Percentiles rank a stretch among this genome's conserved stretches.
These are phyloP conservation scores for Aureobasidium sp. DNA, from an alignment of 2,329 filamentous ascomycete genomes.

Conservation along the genomic window DNA sequence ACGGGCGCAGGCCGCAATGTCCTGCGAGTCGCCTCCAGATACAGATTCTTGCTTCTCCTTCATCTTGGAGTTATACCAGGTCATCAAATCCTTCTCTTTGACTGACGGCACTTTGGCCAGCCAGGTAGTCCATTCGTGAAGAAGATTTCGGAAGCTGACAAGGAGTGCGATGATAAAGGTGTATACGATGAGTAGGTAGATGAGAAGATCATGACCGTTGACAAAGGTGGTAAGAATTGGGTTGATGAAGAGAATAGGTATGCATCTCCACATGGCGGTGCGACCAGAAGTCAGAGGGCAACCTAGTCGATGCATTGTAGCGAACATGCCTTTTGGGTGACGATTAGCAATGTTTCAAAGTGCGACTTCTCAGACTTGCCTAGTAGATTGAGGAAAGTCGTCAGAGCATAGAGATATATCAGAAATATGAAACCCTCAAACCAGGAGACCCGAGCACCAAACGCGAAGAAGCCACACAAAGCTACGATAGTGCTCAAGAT, in stretches of 20 bases:
- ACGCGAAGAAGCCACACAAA: slow-evolving; percentile 16
- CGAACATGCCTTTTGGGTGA: slow-evolving; percentile 6
- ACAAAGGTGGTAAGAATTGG: slow-evolving; percentile 48
- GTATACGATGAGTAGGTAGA: slow-evolving; percentile 49
- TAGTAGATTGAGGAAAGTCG: slow-evolving; percentile 50
- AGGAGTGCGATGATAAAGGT: slow-evolving; percentile 44
- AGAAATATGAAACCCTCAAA: slow-evolving; percentile 46
- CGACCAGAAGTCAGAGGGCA: slow-evolving; percentile 39
- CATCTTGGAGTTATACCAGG: slow-evolving; percentile 37
- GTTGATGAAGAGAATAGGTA: slow-evolving; percentile 48
- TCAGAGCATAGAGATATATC: slow-evolving; percentile 49
- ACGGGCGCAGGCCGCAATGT: slow-evolving; percentile 41
- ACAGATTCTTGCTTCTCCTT: slow-evolving; percentile 17
- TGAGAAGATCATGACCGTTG: slow-evolving; percentile 42
- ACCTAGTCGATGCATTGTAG: slow-evolving; percentile 15
- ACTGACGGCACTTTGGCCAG: slow-evolving; percentile 41
- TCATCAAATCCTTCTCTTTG: slow-evolving; percentile 41
- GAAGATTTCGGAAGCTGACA: slow-evolving; percentile 44
- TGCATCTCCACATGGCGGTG: slow-evolving; percentile 45
- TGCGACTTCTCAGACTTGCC: neutral
- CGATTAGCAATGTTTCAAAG: neutral
- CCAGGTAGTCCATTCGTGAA: slow-evolving; percentile 53
- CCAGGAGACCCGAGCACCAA: slow-evolving; percentile 14
- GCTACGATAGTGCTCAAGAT: slow-evolving; percentile 14
- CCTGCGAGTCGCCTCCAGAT: slow-evolving; percentile 32